Conservation (phyloP, 441 rosid species). For the Viola pubescens region DNA sequence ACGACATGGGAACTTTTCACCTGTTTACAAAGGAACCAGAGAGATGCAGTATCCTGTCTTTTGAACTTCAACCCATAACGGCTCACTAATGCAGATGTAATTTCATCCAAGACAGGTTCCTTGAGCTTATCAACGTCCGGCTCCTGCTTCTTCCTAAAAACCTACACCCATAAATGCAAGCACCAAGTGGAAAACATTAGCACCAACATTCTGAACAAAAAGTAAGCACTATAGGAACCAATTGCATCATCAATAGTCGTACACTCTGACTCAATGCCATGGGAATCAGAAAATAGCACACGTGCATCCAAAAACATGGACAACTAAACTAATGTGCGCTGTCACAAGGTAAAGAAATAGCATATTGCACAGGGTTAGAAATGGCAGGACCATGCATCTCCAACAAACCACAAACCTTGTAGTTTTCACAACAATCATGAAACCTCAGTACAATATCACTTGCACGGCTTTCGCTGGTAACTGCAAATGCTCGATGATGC, state of each 20-base stretch:
- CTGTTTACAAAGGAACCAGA: constrained; percentile 97
- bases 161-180: constrained; percentile 31
- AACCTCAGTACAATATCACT: constrained; percentile 77
- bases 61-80: constrained; percentile 56
- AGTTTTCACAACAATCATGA: constrained; percentile 71
- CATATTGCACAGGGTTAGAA: too few relatives aligned
- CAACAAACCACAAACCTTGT: constrained; percentile 42
- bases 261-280: too few relatives aligned
- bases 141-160: constrained; percentile 42
- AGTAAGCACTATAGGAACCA: background rate
- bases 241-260: background rate
- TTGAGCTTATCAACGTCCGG: constrained; percentile 71
- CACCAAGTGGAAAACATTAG: background rate
- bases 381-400: too few relatives aligned
- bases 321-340: too few relatives aligned
- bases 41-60: constrained; percentile 64
- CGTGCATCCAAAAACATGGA: too few relatives aligned
- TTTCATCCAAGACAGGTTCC: constrained; percentile 71
- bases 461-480: constrained; percentile 87
- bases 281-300: too few relatives aligned
- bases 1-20: constrained; percentile 25
- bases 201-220: background rate
- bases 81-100: constrained; percentile 45
- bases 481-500: constrained; percentile 69
- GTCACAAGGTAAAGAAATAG: too few relatives aligned